A percentile compares a stretch with the other conserved stretches of the same genome.
Evolutionary conservation across 768 basidiomycete species (phyloP).

Genomic region (Gautieria morchelliformis): DNA sequence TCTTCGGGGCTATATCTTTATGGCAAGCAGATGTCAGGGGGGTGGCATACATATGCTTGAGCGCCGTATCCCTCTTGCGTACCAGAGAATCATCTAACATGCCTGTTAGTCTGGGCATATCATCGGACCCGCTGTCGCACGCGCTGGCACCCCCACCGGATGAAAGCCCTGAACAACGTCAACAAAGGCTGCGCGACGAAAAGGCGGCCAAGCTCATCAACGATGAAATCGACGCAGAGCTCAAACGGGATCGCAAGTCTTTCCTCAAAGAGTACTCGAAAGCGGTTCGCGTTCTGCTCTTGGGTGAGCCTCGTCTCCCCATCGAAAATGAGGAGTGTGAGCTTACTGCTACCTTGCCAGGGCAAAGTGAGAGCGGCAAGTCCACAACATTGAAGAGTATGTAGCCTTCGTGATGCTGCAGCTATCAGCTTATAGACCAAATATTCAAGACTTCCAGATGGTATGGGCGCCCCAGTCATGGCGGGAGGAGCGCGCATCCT

Average conservation of each 20-base stretch:
- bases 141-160: constrained; percentile 50
- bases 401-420: background rate
- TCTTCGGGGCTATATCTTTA: background rate
- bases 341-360: background rate
- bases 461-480: constrained; percentile 52
- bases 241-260: constrained; percentile 34
- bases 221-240: constrained; percentile 45
- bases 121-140: constrained; percentile 51
- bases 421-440: background rate
- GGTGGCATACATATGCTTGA: background rate
- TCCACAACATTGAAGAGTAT: constrained; percentile 50
- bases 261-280: constrained; percentile 21
- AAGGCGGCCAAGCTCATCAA: constrained; percentile 41
- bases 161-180: constrained; percentile 35
- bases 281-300: constrained; percentile 41
- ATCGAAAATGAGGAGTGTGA: background rate
- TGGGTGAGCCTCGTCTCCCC: constrained; percentile 29
- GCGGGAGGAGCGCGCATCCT: constrained; percentile 43
- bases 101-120: background rate
- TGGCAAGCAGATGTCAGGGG: background rate
- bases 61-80: background rate
- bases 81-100: background rate
- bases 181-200: constrained; percentile 33
- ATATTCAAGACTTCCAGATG: constrained; percentile 39
- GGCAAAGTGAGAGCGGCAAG: constrained; percentile 61